Evolutionary conservation across 345 rosid genomes (phyloP), one percentile per base, ranked within the genome.

Genomic region (Pistacia integerrima): DNA sequence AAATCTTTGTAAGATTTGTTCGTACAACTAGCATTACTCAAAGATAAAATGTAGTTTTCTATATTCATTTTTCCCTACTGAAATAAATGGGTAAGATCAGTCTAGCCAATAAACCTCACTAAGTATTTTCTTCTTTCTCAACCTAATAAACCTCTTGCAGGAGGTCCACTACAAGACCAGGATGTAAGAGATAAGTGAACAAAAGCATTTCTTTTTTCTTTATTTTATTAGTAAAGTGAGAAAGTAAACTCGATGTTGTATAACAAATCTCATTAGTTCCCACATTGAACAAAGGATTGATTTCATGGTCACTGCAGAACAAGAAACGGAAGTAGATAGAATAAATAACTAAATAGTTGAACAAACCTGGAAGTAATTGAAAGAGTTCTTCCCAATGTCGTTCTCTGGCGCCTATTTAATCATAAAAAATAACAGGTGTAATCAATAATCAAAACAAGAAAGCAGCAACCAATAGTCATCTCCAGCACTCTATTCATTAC

Each of bases 351-450:
- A 67, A 25, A 78, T 22, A 35, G 17, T 41, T 36, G 69, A 62
- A 75, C 78, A 76, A 73, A 95, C 99, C 99, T 92, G 98, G 81
- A 87, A 90, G 87, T 93, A 95, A 83, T 95, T 95, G 82, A 84
- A 95, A 10, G 99, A 95, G 82, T 73, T 95, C 85, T 95, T 95
- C 74, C 97, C 98, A 71, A 93, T 88, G 81, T 92, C 97, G 52
- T 95, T 93, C 49, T 93, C 96, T 12, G 97, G 92, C 22, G 92
- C 79, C 98, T 95, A 80, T 72, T 75, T 60, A 80, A 73, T 46
- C 72, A 78, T 49, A 67, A 68, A 41, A 61, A 28, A 61, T 48
- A 41, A 67, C 22, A 44, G 13, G n/a, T 55, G 4, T 35, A 54
- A 30, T 74, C 52, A 74, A 36, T 62, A 54, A 17, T 5, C 0